Base-by-base conservation (phyloP, 2,329 filamentous ascomycete genomes). In the Colletotrichum theobromicola region DNA sequence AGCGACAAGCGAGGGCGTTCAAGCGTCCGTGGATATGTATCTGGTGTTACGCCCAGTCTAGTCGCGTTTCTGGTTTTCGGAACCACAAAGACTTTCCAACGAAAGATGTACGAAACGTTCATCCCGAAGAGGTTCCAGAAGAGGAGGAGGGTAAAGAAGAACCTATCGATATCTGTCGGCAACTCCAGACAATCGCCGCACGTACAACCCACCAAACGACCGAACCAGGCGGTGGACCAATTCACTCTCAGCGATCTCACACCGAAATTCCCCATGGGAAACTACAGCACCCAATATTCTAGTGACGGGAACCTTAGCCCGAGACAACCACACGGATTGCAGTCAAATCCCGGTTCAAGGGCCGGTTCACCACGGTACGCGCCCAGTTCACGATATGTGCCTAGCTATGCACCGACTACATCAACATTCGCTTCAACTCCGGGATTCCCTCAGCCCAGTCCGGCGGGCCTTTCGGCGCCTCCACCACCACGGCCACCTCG, bases 1-100 rank as follows among this genome's bases (percentile, higher is more conserved):
- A 83, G 80, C 53, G 58, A 68, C 6, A 74, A 65, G 46, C 74
- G 78, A 55, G 76, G 76, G 26, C 75, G 37, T 7, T 46, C 61
- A 0, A 77, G 77, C 24, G 73, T 79, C 13, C 26, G 76, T 5
- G 67, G 77, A 21, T 82, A 80, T 46, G 68, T 81, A 3, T 76
- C 80, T 4, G 80, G 79, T 4, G 78, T 80, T 4, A 75, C 78
- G 1, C 76, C 78, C 8, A 77, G 78, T 53, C 67, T 79, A 7
- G 70, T 79, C 15, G 75, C 76, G 5, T 79, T 80, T 28, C 63
- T 80, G 26, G 77, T 79, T 7, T 80, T 80, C 21, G 79, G 79
- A 21, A 80, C 79, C 4, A 80, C 79, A 18, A 78, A 77, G 50
- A 71, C 77, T 2, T 78, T 80, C 42, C 72, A 75, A 42, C 32